Evolutionary conservation across 257 asterid species (phyloP).

Genomic region (Pogostemon cablin): DNA sequence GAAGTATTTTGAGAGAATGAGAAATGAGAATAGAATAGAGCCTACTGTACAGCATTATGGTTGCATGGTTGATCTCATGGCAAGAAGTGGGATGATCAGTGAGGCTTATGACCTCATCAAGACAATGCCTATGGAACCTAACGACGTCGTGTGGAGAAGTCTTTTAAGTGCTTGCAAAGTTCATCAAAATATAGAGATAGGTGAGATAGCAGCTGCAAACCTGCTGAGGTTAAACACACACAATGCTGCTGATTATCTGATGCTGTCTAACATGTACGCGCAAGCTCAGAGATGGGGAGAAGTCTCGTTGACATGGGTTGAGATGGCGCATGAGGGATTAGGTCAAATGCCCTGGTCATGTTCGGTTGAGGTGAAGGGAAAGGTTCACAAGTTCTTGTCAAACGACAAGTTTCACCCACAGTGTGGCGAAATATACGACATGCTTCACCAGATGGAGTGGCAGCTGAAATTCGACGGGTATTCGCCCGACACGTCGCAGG

Average conservation of each 20-base stretch:
- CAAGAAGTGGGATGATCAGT: constrained; percentile 55
- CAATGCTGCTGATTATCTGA: constrained; percentile 68
- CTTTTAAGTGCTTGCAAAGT: constrained; percentile 65
- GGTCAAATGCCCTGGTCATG: constrained; percentile 59
- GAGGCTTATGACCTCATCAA: constrained; percentile 63
- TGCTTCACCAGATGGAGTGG: constrained; percentile 93
- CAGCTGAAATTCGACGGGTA: constrained; percentile 87
- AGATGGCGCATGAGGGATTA: constrained; percentile 45
- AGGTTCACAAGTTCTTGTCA: constrained; percentile 64
- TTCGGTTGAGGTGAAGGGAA: constrained; percentile 54
- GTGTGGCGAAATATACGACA: constrained; percentile 52
- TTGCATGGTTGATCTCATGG: constrained; percentile 79
- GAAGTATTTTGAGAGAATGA: constrained; percentile 55
- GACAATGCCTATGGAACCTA: constrained; percentile 66
- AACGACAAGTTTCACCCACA: constrained; percentile 54
- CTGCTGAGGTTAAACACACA: constrained; percentile 39
- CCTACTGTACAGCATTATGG: constrained; percentile 82
- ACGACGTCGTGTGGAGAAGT: constrained; percentile 73
- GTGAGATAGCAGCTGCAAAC: constrained; percentile 56
- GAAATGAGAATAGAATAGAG: constrained; percentile 45
- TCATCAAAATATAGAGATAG: constrained; percentile 54
- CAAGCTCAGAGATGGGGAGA: constrained; percentile 60
- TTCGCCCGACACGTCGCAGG: constrained; percentile 60
- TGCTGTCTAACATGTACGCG: constrained; percentile 67
- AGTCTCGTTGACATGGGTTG: constrained; percentile 45